Evolutionary conservation across 2,329 filamentous ascomycete genomes (phyloP), one percentile per base, ranked within the genome.

Genomic region (Bipolaris victoriae): DNA sequence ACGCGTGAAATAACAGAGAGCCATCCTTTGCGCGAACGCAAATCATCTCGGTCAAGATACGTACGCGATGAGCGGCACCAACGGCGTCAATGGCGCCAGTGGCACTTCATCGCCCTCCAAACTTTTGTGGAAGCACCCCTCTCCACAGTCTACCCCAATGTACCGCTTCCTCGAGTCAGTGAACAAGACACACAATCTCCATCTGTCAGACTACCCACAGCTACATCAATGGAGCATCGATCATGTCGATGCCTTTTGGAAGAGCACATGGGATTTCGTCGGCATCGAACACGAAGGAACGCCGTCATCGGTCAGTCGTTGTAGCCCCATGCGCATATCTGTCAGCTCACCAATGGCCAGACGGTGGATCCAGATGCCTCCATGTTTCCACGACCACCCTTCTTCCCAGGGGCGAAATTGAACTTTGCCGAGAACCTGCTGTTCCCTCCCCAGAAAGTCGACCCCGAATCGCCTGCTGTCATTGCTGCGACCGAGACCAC

Each of bases 381-480:
- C 45, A 90, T 98, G 84, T 98, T 92, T 69, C 94, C 94, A 22
- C 88, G 92, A 22, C 93, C 94, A 7, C 81, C 88, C 58, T 98
- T 97, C 81, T 98, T 97, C 75, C 76, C 86, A 55, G 89, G 88
- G 9, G 85, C 90, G 13, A 87, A 82, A 56, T 82, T 98, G 63
- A 99, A 98, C 77, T 98, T 97, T 74, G 93, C 94, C 24, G 91
- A 98, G 79, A 99, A 99, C 75, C 82, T 98, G 52, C 86, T 99
- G 3, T 97, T 89, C 74, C 94, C 94, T 3, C 76, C 80, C 2
- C 82, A 84, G 36, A 68, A 78, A 13, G 76, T 87, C 6, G 79
- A 89, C 61, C 84, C 88, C 49, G 77, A 86, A 44, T 81, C 84
- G 4, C 77, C 85, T 6, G 93, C 93, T 16, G 83, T 96, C 44